Evolutionary conservation across 1,139 yeast genomes (phyloP).

Genomic region (Lodderomyces beijingensis): DNA sequence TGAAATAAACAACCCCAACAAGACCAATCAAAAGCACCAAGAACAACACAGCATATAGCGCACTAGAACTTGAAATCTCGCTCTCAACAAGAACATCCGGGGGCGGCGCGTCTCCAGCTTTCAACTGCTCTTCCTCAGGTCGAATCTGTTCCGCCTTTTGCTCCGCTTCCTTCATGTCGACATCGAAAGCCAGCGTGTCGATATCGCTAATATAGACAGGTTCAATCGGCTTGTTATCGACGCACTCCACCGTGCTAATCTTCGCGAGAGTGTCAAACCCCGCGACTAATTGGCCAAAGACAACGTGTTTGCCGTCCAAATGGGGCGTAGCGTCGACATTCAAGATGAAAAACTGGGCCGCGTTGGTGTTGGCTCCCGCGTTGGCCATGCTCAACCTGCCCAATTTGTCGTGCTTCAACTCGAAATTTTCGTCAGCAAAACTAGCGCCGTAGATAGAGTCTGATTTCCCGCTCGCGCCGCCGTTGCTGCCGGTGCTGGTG

Average conservation of each 20-base stretch:
- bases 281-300: conserved; percentile 50
- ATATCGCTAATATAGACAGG: conserved; percentile 25
- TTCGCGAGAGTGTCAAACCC: conserved; percentile 37
- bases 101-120: too few species aligned
- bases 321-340: conserved; percentile 24
- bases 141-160: conserved; percentile 7
- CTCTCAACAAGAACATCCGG: conserved; percentile 8
- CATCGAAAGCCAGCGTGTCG: conserved; percentile 10
- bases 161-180: conserved; percentile 7
- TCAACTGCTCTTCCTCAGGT: conserved; percentile 2
- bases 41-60: conserved; percentile 15
- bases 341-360: conserved; percentile 41
- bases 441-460: conserved; percentile 21
- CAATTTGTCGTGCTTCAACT: conserved; percentile 27
- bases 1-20: conserved; percentile 14
- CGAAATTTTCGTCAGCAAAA: conserved; percentile 38
- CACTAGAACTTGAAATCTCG: conserved; percentile 10
- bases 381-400: conserved; percentile 45
- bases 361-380: conserved; percentile 39
- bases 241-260: conserved; percentile 33
- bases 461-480: conserved; percentile 30
- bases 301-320: conserved; percentile 54
- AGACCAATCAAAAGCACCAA: conserved; percentile 16
- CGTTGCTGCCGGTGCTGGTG: too few species aligned
- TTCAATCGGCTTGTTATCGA: conserved; percentile 31